Percentiles rank a stretch among this genome's conserved stretches.
Conservation (phyloP, 495 filamentous ascomycete species). For the Xylaria sp. region DNA sequence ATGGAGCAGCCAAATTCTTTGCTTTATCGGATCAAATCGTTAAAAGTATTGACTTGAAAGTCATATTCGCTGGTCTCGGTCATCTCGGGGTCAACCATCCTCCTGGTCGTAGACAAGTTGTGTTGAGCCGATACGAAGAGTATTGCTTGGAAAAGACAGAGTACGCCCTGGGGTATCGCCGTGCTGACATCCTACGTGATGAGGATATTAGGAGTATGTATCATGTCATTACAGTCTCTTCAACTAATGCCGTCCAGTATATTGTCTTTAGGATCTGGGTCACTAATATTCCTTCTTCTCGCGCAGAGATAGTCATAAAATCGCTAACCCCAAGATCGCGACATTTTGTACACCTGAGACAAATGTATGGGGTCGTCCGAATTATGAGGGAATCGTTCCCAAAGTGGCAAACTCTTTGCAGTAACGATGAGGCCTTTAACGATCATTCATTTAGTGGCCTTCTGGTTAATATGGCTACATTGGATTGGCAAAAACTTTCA, state of each 20-base stretch:
- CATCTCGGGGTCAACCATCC: constrained; percentile 21
- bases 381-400: constrained; percentile 20
- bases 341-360: neutral
- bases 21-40: constrained; percentile 30
- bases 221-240: neutral
- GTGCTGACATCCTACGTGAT: constrained; percentile 25
- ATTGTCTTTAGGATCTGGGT: neutral
- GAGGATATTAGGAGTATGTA: constrained; percentile 9
- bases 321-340: neutral
- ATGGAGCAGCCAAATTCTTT: constrained; percentile 28
- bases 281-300: neutral
- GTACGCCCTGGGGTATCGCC: constrained; percentile 11
- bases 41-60: constrained; percentile 32
- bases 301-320: constrained; percentile 3
- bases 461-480: constrained; percentile 28
- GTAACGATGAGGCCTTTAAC: neutral
- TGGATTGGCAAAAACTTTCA: constrained; percentile 34
- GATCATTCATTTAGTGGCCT: constrained; percentile 17
- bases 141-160: constrained; percentile 33
- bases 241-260: neutral
- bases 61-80: constrained; percentile 34
- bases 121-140: constrained; percentile 34
- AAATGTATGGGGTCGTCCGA: constrained; percentile 1
- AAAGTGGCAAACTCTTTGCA: constrained; percentile 26
- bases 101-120: neutral